Evolutionary conservation across 805 yeast species (phyloP).

Genomic region (Torulaspora delbrueckii): DNA sequence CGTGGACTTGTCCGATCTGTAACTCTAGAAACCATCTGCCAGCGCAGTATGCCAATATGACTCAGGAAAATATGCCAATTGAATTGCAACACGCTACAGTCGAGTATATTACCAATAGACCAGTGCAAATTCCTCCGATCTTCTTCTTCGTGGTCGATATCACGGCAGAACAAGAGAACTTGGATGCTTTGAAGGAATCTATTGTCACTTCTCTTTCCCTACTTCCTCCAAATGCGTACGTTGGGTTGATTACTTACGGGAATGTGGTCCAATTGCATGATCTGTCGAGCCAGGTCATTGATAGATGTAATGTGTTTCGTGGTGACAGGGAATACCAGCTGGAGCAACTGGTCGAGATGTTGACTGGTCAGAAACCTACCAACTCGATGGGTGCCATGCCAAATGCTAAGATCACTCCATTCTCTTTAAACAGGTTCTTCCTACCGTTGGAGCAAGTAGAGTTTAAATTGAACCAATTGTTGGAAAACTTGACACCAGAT

Average conservation of each 20-base stretch:
- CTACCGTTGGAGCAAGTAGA: slow-evolving; percentile 74
- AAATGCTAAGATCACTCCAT: slow-evolving; percentile 38
- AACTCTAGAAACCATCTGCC: slow-evolving; percentile 74
- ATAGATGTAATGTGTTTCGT: slow-evolving; percentile 75
- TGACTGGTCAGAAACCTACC: slow-evolving; percentile 51
- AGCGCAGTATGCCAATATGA: slow-evolving; percentile 69
- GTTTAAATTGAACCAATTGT: slow-evolving; percentile 69
- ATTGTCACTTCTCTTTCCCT: slow-evolving; percentile 67
- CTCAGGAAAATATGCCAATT: slow-evolving; percentile 72
- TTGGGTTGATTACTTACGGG: slow-evolving; percentile 81
- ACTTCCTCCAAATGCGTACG: slow-evolving; percentile 84
- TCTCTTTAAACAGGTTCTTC: slow-evolving; percentile 57
- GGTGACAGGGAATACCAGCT: slow-evolving; percentile 77
- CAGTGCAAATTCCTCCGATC: slow-evolving; percentile 78
- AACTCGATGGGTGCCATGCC: slow-evolving; percentile 27
- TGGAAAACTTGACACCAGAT: slow-evolving; percentile 73
- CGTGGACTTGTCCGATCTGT: slow-evolving; percentile 88
- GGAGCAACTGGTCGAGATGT: slow-evolving; percentile 55
- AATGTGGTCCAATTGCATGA: slow-evolving; percentile 90
- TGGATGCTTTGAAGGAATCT: slow-evolving; percentile 77
- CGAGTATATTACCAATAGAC: slow-evolving; percentile 78
- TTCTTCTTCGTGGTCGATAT: slow-evolving; percentile 82
- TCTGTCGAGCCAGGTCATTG: slow-evolving; percentile 60
- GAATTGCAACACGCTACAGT: slow-evolving; percentile 75
- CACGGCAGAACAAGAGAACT: slow-evolving; percentile 84